A percentile compares a stretch with the other conserved stretches of the same genome.
phyloP scores from a whole-genome alignment of 73 alveolate genomes.

The Tetrahymena malaccensis region DNA sequence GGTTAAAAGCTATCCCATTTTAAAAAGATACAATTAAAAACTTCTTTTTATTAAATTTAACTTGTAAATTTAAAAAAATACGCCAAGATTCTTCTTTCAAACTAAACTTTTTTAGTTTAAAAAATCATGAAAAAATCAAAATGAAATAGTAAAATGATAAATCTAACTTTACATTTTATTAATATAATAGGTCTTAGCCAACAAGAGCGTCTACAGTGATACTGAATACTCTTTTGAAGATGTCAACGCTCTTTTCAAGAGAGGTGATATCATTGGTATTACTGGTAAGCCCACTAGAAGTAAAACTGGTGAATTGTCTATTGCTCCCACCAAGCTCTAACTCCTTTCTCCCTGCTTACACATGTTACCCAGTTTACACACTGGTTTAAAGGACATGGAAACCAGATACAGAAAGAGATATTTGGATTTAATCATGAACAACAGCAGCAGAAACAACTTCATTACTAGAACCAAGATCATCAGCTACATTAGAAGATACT shows the following conservation, averaged over 20 bases:
- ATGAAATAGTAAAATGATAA: not conserved
- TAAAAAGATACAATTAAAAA: not conserved
- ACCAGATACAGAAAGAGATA: slow-evolving; percentile 95
- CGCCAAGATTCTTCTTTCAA: not conserved
- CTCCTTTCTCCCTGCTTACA: slow-evolving; percentile 83
- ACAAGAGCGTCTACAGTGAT: slow-evolving; percentile 53
- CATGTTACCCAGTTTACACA: slow-evolving; percentile 82
- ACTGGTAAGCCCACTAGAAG: slow-evolving; percentile 92
- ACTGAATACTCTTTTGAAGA: slow-evolving; percentile 53
- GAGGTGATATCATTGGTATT: slow-evolving; percentile 96
- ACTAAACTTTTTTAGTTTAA: not conserved
- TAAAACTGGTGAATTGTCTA: slow-evolving; percentile 86
- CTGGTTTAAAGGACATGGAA: slow-evolving; percentile 92
- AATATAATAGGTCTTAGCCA: slow-evolving; percentile 43
- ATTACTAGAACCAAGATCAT: slow-evolving; percentile 84
- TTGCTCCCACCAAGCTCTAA: slow-evolving; percentile 62
- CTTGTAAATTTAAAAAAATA: not conserved
- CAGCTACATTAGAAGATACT: slow-evolving; percentile 79
- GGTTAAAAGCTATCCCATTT: not conserved
- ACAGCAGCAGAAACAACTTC: slow-evolving; percentile 76
- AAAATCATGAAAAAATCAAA: not conserved
- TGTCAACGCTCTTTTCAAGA: slow-evolving; percentile 46
- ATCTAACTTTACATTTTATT: not conserved
- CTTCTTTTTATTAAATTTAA: not conserved
- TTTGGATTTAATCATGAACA: slow-evolving; percentile 90